Evolutionary conservation across 2,329 filamentous ascomycete species (phyloP).

Genomic region (Curvularia spicifera): DNA sequence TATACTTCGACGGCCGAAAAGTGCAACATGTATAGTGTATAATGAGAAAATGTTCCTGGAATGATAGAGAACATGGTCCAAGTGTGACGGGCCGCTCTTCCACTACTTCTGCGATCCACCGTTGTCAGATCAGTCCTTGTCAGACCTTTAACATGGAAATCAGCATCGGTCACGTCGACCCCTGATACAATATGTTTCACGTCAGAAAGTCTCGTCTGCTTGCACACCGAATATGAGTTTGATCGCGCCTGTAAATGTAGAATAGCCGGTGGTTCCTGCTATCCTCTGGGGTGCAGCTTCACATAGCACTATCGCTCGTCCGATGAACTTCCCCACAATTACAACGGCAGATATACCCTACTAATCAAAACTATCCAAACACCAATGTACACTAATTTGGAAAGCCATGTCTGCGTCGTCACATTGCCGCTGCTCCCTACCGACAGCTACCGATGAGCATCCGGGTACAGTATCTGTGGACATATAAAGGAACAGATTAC

Average conservation of each 20-base stretch:
- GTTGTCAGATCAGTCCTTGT: constrained; percentile 6
- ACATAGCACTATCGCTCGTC: neutral
- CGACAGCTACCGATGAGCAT: constrained; percentile 1
- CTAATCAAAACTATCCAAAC: constrained; percentile 14
- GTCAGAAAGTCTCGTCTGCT: constrained; percentile 7
- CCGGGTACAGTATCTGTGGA: constrained; percentile 10
- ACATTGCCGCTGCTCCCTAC: neutral
- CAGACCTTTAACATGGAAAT: constrained; percentile 10
- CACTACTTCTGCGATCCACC: constrained; percentile 7
- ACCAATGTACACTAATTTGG: constrained; percentile 16
- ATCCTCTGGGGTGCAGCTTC: constrained; percentile 14
- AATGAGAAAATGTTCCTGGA: neutral
- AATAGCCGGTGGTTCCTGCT: constrained; percentile 38
- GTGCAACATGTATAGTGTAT: neutral
- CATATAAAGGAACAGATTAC: constrained; percentile 28
- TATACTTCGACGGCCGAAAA: constrained; percentile 10
- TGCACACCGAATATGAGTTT: neutral
- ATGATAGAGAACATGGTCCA: neutral
- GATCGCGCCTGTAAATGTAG: constrained; percentile 11
- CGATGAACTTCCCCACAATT: constrained; percentile 24
- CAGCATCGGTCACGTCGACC: neutral
- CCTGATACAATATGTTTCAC: constrained; percentile 10
- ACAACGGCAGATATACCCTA: constrained; percentile 33
- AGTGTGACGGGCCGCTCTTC: neutral
- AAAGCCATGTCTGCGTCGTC: constrained; percentile 23